Evolutionary conservation across 2,329 filamentous ascomycete genomes (phyloP), one percentile per base, ranked within the genome.

Genomic region (Dryadomyces quercus-mongolicae): DNA sequence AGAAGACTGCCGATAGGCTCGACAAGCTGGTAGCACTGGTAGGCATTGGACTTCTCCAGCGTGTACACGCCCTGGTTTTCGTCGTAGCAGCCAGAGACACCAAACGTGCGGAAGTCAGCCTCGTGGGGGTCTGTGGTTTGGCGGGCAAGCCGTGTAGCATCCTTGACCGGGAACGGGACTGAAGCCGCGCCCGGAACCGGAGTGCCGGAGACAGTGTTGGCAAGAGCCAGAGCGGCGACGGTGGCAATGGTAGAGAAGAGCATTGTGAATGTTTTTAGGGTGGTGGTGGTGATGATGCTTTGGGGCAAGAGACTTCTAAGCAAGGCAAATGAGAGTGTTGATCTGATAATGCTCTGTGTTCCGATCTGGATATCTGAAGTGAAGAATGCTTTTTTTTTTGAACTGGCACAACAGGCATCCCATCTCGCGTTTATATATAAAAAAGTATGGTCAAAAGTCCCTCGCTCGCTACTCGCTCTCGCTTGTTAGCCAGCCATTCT

Each of bases 21-120:
- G 13, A 25, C 48, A 50, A 60, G 57, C 20, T 34, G 49, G 15
- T 22, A 45, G 55, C 59, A 60, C 16, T 18, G 3, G 40, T 20
- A 47, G 38, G 40, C 20, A 8, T 54, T 34, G 1, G 59, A 60
- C 44, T 20, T 52, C 22, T 16, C 3, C 21, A 60, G 51, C 1
- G 58, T 60, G 54, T 58, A 60, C 16, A 60, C 51, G 52, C 59
- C 59, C 49, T 60, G 59, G 51, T 60, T 60, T 13, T 58, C 45
- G n/a, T 45, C 56, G 20, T 2, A 20, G 44, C 59, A 60, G 52
- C 59, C 59, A 0, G 53, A 16, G 38, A 51, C 55, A 20, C 56
- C 55, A 31, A 55, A 60, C 3, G 58, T 58, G 50, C 59, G 56
- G 55, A 60, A 58, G 52, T 60, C 58, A 36, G 40, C 40, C 53